A percentile compares a stretch with the other conserved stretches of the same genome.
Conservation (phyloP, 2,329 filamentous ascomycete species). For the Chaetomium sp. region DNA sequence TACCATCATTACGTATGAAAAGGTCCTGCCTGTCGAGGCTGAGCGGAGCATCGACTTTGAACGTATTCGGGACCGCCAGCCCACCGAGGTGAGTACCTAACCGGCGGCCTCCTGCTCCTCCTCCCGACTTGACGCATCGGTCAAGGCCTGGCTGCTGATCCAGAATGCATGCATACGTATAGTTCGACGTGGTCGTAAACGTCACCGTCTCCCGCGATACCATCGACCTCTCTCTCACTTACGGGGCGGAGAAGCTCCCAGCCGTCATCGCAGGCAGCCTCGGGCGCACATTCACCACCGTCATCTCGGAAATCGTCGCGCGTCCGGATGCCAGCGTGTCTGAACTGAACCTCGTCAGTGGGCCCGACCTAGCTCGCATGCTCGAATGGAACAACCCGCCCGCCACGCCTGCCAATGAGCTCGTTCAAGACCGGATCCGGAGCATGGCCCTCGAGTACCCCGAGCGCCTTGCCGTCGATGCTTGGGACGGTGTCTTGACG, state of each 20-base stretch:
- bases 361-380: background rate
- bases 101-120: background rate
- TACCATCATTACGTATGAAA: slow-evolving; percentile 6
- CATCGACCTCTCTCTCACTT: slow-evolving; percentile 5
- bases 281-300: background rate
- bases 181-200: slow-evolving; percentile 7
- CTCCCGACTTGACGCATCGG: background rate
- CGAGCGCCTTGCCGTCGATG: too few relatives aligned
- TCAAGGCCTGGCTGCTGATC: background rate
- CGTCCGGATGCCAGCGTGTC: slow-evolving; percentile 1
- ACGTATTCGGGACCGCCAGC: slow-evolving; percentile 3
- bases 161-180: background rate
- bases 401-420: background rate
- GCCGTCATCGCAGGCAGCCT: slow-evolving; percentile 1
- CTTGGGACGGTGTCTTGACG: too few relatives aligned
- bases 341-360: slow-evolving; percentile 4
- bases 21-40: background rate
- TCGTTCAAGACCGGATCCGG: background rate
- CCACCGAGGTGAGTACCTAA: background rate
- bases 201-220: slow-evolving; percentile 3
- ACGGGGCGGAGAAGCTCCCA: slow-evolving; percentile 3
- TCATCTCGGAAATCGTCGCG: slow-evolving; percentile 4
- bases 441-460: background rate
- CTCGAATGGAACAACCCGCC: background rate
- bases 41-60: slow-evolving; percentile 7